Evolutionary conservation across 177 flowering plant genomes (phyloP).

Genomic region (Vitis hybrid): DNA sequence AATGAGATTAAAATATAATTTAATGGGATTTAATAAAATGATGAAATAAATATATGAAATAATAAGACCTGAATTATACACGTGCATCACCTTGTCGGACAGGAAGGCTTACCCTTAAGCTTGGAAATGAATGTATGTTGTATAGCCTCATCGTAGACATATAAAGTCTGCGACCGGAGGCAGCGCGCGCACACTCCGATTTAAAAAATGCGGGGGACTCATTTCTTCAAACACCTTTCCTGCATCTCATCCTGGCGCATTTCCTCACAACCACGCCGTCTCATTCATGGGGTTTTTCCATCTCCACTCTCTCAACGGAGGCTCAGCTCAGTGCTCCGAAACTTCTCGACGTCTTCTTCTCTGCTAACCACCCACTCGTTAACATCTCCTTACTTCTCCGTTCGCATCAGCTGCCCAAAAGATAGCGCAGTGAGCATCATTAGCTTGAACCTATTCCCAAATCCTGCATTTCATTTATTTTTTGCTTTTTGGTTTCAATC

Average conservation of each 20-base stretch:
- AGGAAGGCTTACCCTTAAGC: no score
- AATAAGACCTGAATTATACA: no score
- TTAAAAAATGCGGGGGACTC: constrained; percentile 21
- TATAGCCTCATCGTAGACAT: background rate
- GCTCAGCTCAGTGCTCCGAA: background rate
- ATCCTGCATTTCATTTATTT: background rate
- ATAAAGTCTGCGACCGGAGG: background rate
- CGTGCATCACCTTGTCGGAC: no score
- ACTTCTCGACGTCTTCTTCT: constrained; percentile 5
- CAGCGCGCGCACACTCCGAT: no score
- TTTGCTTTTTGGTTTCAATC: background rate
- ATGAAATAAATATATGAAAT: no score
- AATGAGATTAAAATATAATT: no score
- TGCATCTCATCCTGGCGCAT: constrained; percentile 13
- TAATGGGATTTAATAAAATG: no score
- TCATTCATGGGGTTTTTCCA: constrained; percentile 8
- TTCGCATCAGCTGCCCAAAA: constrained; percentile 49
- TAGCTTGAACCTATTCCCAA: background rate
- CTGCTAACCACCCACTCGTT: constrained; percentile 10
- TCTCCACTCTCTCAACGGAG: constrained; percentile 7
- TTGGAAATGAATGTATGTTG: no score
- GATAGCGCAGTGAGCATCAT: constrained; percentile 41
- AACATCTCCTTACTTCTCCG: constrained; percentile 53
- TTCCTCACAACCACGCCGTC: constrained; percentile 14
- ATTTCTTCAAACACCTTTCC: constrained; percentile 50